Base-by-base conservation (phyloP, 805 yeast species). In the Lachancea lanzarotensis region DNA sequence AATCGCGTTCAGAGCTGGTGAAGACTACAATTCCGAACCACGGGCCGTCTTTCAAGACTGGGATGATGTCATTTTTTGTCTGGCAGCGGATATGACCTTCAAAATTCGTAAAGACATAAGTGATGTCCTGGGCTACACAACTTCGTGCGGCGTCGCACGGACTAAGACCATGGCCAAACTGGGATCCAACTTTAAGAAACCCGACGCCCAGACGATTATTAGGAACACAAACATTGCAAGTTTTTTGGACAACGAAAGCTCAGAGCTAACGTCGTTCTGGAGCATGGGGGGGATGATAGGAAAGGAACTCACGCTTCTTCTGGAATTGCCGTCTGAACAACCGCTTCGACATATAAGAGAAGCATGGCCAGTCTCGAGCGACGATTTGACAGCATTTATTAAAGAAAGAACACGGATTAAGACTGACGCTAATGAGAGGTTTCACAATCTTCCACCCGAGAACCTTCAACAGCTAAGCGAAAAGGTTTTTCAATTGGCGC, bases 211-310 rank as follows among this genome's bases (percentile, higher is more conserved):
- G 60, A 87, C 97, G 0, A 72, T 86, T 2, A 71, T 93, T 0
- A 62, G 82, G 25, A 75, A 75, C 35, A 55, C 57, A 1, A 64
- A 76, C 13, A 67, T 81, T 1, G 50, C 66, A 2, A 54, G 57
- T 0, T 93, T 91, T 59, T 61, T 90, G 10, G 69, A 69, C 26
- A 43, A 53, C 32, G 66, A 59, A 1, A 70, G 74, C 20, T 81
- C 82, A 59, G 77, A 79, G 47, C 59, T 91, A 17, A 75, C 78
- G 0, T 95, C 89, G 53, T 77, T 91, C 46, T 83, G 95, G 76
- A 88, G 95, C 0, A 69, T 91, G 72, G 98, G 98, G 6, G 98
- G 98, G 2, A 87, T 86, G 52, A 65, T 74, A 9, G 98, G 98
- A 0, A 80, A 81, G 10, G 66, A 68, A 11, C 69, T 88, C 1